Conservation (phyloP, 768 basidiomycete species). For the Serendipita sp. region DNA sequence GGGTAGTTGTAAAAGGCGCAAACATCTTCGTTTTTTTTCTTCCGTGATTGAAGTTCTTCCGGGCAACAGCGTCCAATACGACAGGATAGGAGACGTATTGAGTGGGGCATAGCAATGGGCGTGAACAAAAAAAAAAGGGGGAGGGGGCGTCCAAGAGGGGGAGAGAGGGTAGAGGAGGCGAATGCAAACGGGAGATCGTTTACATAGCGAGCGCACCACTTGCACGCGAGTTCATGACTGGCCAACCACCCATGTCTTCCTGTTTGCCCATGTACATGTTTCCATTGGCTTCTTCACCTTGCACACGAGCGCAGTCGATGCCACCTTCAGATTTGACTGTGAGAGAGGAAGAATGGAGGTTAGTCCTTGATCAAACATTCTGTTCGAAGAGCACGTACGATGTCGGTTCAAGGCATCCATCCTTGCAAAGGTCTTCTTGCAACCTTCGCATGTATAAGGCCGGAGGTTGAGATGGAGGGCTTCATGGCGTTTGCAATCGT, state of each 20-base stretch:
- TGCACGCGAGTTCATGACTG: slow-evolving; percentile 2
- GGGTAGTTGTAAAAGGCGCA: no score
- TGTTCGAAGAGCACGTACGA: slow-evolving; percentile 35
- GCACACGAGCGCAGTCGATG: background rate
- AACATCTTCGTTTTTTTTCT: no score
- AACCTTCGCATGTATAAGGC: slow-evolving; percentile 86
- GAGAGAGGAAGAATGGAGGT: background rate
- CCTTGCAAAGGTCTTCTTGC: slow-evolving; percentile 81
- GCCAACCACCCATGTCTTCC: background rate
- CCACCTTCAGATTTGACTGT: slow-evolving; percentile 3
- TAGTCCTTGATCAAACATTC: background rate
- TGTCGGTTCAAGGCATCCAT: slow-evolving; percentile 93
- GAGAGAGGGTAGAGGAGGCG: background rate
- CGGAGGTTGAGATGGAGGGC: slow-evolving; percentile 84
- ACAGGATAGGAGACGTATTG: background rate
- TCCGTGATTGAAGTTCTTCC: background rate
- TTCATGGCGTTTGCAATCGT: slow-evolving; percentile 94
- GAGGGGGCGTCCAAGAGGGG: background rate
- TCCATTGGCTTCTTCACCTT: background rate
- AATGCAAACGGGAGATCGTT: background rate
- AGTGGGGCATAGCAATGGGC: background rate
- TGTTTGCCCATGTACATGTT: background rate
- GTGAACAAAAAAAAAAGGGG: background rate
- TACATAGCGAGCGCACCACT: background rate
- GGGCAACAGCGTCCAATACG: background rate